Evolutionary conservation across 768 basidiomycete species (phyloP).

Genomic region (Amanita pallidorosea): DNA sequence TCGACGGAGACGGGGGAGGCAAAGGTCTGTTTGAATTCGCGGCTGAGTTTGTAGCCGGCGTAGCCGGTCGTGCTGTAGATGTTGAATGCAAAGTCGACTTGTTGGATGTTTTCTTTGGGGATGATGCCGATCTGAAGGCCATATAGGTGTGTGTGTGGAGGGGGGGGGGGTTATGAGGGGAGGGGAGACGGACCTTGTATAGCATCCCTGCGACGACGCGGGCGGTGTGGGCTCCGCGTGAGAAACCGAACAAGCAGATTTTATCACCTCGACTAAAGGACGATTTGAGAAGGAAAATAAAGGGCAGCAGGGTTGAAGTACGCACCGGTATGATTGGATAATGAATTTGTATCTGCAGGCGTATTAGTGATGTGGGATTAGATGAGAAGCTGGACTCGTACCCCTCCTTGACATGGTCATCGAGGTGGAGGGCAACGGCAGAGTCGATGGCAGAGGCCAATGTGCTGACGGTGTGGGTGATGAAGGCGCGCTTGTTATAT

Average conservation of each 20-base stretch:
- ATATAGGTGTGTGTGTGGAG: too few species aligned
- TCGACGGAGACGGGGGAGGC: slow-evolving; percentile 31
- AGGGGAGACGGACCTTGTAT: slow-evolving; percentile 7
- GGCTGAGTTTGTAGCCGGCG: slow-evolving; percentile 13
- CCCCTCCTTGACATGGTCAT: slow-evolving; percentile 5
- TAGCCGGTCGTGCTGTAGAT: slow-evolving; percentile 8
- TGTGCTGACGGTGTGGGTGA: neutral
- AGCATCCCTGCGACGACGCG: slow-evolving; percentile 13
- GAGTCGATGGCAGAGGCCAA: neutral
- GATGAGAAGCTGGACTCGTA: neutral
- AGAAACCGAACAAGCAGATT: slow-evolving; percentile 1
- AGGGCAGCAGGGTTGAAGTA: neutral
- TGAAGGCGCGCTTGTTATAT: neutral
- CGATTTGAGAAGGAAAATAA: neutral
- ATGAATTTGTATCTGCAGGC: slow-evolving; percentile 1
- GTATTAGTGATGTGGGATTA: too few species aligned
- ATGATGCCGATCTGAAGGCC: slow-evolving; percentile 10
- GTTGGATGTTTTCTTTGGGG: slow-evolving; percentile 9
- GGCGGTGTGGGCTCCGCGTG: neutral
- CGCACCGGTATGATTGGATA: slow-evolving; percentile 1
- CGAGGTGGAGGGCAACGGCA: neutral
- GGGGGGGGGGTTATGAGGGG: too few species aligned
- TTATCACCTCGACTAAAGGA: neutral
- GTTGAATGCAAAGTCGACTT: slow-evolving; percentile 8
- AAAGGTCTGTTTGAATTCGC: slow-evolving; percentile 31